Conservation (phyloP, 768 basidiomycete species). For the Boletus tomentosulus region DNA sequence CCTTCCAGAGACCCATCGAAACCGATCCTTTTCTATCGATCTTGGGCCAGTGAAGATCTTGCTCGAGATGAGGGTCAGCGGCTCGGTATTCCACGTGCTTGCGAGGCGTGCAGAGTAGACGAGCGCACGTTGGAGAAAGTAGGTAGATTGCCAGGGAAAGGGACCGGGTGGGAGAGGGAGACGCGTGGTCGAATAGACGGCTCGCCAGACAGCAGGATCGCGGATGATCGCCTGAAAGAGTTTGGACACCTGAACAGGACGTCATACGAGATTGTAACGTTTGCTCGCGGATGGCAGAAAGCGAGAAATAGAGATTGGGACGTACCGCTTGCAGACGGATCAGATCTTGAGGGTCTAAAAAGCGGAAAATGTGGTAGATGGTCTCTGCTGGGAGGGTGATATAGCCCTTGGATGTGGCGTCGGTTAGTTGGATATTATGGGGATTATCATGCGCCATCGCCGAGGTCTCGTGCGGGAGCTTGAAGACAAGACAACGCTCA, state of each 20-base stretch:
- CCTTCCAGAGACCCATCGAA: constrained; percentile 15
- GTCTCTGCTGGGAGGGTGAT: constrained; percentile 16
- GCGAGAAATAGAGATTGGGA: neutral
- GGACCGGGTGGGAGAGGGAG: constrained; percentile 19
- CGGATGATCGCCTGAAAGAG: constrained; percentile 6
- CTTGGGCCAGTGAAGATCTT: constrained; percentile 7
- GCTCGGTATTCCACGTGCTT: constrained; percentile 11
- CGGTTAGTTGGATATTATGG: neutral
- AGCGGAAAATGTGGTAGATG: constrained; percentile 8
- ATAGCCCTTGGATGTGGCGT: neutral
- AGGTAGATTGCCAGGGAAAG: constrained; percentile 17
- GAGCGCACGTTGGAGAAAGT: constrained; percentile 16
- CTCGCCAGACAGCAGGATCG: constrained; percentile 14
- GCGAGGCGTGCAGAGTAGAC: constrained; percentile 13
- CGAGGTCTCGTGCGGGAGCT: neutral
- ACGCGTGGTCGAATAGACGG: constrained; percentile 4
- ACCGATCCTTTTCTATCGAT: constrained; percentile 4
- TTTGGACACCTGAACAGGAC: constrained; percentile 12
- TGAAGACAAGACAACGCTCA: neutral
- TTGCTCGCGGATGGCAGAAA: neutral
- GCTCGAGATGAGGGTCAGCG: constrained; percentile 6
- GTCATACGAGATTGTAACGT: neutral
- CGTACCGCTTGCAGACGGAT: constrained; percentile 15
- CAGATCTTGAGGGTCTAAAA: constrained; percentile 8
- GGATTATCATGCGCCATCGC: constrained; percentile 9